Base-by-base conservation (phyloP, 192 early-diverging fungal species). In the Coemansia sp. region DNA sequence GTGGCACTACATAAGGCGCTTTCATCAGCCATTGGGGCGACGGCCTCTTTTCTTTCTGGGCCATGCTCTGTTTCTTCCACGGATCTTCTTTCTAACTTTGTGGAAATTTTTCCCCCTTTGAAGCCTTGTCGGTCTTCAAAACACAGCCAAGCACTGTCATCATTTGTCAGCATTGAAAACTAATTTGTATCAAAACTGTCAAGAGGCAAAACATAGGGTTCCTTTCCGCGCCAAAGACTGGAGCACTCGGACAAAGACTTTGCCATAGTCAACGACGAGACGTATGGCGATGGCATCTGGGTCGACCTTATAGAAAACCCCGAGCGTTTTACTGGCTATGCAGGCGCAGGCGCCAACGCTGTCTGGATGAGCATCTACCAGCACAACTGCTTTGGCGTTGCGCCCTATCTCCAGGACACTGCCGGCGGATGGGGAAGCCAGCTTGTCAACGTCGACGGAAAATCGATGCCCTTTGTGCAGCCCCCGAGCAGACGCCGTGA, bases 331-430 rank as follows among this genome's bases (percentile, higher is more conserved):
- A 98, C 98, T 0, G 98, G 95, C 18, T 99, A 98, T 67, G 87
- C 91, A 23, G 98, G 98, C 56, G 87, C 91, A 18, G 91, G 92
- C 44, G 90, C 96, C 41, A 86, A 85, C 30, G 87, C 91, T 46
- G 91, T 99, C 8, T 99, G 98, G 98, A 88, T 88, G 63, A 87
- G 96, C n/a, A 95, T 99, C 30, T 99, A 99, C 72, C 86, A 92
- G 68, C 94, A 99, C 73, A 99, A 98, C 81, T 99, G 98, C 76
- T 98, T 99, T 76, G 89, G 90, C 65, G 81, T 92, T 11, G 74
- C 84, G 41, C 81, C 81, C 10, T 83, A 78, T 63, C 64, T 83
- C 61, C 81, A 83, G 79, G 69, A 89, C 86, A 90, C 88, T 55
- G 71, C 73, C 20, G 73, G 81, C 63, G 76, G 81, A 61, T 75